phyloP scores from a whole-genome alignment of 139 green algal species.

The Chlamydomonas applanata region DNA sequence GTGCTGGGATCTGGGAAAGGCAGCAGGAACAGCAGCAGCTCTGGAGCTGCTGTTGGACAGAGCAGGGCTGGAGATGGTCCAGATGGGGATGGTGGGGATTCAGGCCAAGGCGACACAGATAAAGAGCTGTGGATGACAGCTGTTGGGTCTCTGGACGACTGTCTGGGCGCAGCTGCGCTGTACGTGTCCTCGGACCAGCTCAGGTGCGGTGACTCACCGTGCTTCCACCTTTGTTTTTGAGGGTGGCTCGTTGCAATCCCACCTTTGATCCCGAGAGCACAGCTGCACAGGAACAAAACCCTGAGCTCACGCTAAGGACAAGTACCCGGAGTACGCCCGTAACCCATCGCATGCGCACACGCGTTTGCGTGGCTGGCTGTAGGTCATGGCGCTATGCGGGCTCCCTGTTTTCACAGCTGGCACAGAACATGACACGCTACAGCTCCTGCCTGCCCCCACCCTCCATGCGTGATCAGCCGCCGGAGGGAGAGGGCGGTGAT shows the following conservation, averaged over 20 bases:
- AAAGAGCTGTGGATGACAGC: constrained; percentile 28
- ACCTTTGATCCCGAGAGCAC: too few relatives aligned
- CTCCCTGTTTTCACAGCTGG: constrained; percentile 34
- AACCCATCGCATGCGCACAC: too few relatives aligned
- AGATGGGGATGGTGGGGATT: neutral
- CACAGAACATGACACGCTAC: constrained; percentile 29
- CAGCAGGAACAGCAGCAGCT: neutral
- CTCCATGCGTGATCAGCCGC: neutral
- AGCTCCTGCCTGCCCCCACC: constrained; percentile 9
- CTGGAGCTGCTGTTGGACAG: too few relatives aligned
- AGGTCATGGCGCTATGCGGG: constrained; percentile 33
- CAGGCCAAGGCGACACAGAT: neutral
- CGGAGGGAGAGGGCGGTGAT: neutral
- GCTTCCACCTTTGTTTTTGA: too few relatives aligned
- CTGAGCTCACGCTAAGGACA: too few relatives aligned
- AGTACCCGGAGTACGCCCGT: too few relatives aligned
- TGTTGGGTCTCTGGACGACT: constrained; percentile 40
- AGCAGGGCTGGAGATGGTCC: neutral
- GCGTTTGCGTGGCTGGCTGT: neutral
- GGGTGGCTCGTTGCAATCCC: too few relatives aligned
- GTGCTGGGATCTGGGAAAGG: too few relatives aligned
- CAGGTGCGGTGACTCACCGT: neutral
- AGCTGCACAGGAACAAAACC: too few relatives aligned
- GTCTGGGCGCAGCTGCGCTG: constrained; percentile 34
- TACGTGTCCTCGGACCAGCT: constrained; percentile 34